phyloP scores from a whole-genome alignment of 148 eudicot species.

The Beta vulgaris region DNA sequence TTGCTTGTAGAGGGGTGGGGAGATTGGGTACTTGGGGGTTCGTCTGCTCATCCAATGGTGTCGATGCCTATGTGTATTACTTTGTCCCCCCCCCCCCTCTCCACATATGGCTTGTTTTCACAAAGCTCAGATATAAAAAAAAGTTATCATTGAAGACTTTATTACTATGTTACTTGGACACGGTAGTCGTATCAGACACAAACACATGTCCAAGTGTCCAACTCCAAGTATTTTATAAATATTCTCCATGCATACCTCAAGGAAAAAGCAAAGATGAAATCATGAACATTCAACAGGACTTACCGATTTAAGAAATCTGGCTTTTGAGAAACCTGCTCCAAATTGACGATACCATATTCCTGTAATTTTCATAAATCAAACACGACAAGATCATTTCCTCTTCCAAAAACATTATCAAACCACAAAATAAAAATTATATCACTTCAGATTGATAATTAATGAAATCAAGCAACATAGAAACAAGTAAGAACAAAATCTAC shows the following conservation, averaged over 20 bases:
- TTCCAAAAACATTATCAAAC: not conserved
- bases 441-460: not conserved
- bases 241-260: not conserved
- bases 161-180: too few relatives aligned
- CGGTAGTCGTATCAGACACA: too few relatives aligned
- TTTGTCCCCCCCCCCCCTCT: too few relatives aligned
- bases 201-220: too few relatives aligned
- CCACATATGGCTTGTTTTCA: not conserved
- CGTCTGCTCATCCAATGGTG: not conserved
- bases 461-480: not conserved
- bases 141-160: too few relatives aligned
- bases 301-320: conserved; percentile 71
- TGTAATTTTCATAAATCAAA: conserved; percentile 39
- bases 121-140: conserved; percentile 4
- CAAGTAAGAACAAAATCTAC: too few relatives aligned
- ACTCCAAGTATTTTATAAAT: too few relatives aligned
- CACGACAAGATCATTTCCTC: not conserved
- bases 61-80: not conserved
- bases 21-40: not conserved
- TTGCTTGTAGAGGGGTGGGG: not conserved
- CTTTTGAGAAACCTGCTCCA: conserved; percentile 57
- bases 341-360: conserved; percentile 62
- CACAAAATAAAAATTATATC: not conserved
- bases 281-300: conserved; percentile 8
- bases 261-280: not conserved